phyloP scores from a whole-genome alignment of 108 stramenopile species.

The Cyclotella kingstonii region DNA sequence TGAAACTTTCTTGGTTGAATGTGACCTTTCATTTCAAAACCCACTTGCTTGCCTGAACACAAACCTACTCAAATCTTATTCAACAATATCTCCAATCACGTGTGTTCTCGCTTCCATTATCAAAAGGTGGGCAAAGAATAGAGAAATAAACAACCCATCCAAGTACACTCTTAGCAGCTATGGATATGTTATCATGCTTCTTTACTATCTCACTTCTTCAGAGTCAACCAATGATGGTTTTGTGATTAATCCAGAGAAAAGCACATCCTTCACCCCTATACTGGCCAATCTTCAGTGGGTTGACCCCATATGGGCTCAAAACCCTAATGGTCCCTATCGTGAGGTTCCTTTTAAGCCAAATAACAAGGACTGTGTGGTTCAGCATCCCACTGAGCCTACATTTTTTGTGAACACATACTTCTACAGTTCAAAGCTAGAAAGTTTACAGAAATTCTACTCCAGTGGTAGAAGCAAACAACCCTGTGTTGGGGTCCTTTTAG shows the following conservation, averaged over 20 bases:
- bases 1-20: constrained; percentile 75
- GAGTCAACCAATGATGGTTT: constrained; percentile 56
- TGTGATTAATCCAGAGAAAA: constrained; percentile 14
- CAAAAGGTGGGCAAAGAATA: constrained; percentile 94
- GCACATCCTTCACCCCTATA: constrained; percentile 55
- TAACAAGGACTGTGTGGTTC: constrained; percentile 37
- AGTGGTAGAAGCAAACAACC: constrained; percentile 42
- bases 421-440: constrained; percentile 48
- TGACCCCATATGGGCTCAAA: constrained; percentile 71
- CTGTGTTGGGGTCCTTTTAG: constrained; percentile 79
- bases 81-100: constrained; percentile 72
- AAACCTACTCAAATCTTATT: constrained; percentile 80
- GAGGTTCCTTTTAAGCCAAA: constrained; percentile 52
- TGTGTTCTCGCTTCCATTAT: constrained; percentile 90
- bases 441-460: constrained; percentile 54
- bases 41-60: constrained; percentile 96
- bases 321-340: constrained; percentile 54
- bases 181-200: constrained; percentile 93
- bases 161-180: constrained; percentile 95
- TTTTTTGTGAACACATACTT: constrained; percentile 80
- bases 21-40: constrained; percentile 95
- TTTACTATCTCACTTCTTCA: constrained; percentile 91
- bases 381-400: constrained; percentile 75
- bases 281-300: constrained; percentile 95
- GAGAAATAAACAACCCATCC: constrained; percentile 93